phyloP scores from a whole-genome alignment of 108 stramenopile genomes.

The Conticribra guillardii region DNA sequence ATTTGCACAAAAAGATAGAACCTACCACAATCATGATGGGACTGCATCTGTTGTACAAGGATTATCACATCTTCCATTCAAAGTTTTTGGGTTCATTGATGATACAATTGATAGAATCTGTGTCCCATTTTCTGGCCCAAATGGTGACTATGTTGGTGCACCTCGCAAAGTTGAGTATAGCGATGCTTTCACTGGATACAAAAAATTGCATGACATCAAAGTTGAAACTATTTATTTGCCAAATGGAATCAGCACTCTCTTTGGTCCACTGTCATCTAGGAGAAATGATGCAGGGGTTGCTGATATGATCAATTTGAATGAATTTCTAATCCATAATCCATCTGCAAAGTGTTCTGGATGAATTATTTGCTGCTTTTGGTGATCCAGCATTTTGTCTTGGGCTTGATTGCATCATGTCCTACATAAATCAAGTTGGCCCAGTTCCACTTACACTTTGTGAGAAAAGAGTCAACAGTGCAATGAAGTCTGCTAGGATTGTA shows the following conservation, averaged over 20 bases:
- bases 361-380: background rate
- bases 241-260: constrained; percentile 15
- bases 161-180: background rate
- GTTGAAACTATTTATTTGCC: constrained; percentile 14
- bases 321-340: background rate
- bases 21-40: background rate
- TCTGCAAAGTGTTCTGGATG: background rate
- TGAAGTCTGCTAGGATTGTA: background rate
- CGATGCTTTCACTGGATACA: constrained; percentile 5
- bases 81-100: constrained; percentile 18
- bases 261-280: constrained; percentile 7
- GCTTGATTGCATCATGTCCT: background rate
- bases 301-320: background rate
- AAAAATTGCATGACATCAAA: constrained; percentile 16
- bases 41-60: background rate
- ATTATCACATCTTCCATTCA: background rate
- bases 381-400: background rate
- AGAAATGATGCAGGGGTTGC: background rate
- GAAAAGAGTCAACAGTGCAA: background rate
- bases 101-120: constrained; percentile 2
- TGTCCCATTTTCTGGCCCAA: constrained; percentile 8
- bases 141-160: constrained; percentile 15
- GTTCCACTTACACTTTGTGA: background rate
- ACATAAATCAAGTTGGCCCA: background rate
- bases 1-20: background rate